A percentile compares a stretch with the other conserved stretches of the same genome.
phyloP scores from a whole-genome alignment of 805 yeast genomes.

The Ogataea corticis region DNA sequence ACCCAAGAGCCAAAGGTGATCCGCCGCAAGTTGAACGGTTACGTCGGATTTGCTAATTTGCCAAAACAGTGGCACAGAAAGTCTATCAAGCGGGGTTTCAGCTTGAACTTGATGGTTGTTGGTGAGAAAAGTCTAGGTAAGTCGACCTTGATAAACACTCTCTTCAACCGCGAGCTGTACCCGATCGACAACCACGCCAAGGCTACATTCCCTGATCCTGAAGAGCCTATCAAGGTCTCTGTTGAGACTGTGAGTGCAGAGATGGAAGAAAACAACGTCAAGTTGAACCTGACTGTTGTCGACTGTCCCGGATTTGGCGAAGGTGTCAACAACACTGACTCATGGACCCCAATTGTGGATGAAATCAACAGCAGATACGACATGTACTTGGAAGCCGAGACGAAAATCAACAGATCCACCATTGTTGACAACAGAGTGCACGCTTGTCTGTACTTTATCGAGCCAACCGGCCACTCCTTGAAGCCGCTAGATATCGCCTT shows the following conservation, averaged over 20 bases:
- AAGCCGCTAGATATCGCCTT: slow-evolving; percentile 86
- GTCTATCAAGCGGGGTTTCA: slow-evolving; percentile 86
- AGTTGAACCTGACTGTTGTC: slow-evolving; percentile 76
- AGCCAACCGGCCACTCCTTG: slow-evolving; percentile 94
- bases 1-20: slow-evolving; percentile 55
- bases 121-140: slow-evolving; percentile 94
- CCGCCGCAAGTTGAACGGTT: slow-evolving; percentile 82
- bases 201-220: slow-evolving; percentile 43
- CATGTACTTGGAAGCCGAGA: slow-evolving; percentile 85
- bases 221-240: slow-evolving; percentile 47
- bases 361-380: slow-evolving; percentile 88
- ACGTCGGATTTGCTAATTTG: slow-evolving; percentile 95
- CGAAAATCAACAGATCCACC: slow-evolving; percentile 70
- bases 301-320: slow-evolving; percentile 97
- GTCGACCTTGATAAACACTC: slow-evolving; percentile 85
- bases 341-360: slow-evolving; percentile 90
- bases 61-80: slow-evolving; percentile 99
- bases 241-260: slow-evolving; percentile 65
- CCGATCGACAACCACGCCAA: slow-evolving; percentile 28
- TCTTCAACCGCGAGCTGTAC: slow-evolving; percentile 71
- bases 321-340: slow-evolving; percentile 70
- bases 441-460: slow-evolving; percentile 90
- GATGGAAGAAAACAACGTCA: slow-evolving; percentile 92
- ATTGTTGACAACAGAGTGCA: slow-evolving; percentile 84
- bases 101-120: slow-evolving; percentile 83